A percentile compares a stretch with the other conserved stretches of the same genome.
Conservation (phyloP, 2,329 filamentous ascomycete species). For the Graphilbum sp. region DNA sequence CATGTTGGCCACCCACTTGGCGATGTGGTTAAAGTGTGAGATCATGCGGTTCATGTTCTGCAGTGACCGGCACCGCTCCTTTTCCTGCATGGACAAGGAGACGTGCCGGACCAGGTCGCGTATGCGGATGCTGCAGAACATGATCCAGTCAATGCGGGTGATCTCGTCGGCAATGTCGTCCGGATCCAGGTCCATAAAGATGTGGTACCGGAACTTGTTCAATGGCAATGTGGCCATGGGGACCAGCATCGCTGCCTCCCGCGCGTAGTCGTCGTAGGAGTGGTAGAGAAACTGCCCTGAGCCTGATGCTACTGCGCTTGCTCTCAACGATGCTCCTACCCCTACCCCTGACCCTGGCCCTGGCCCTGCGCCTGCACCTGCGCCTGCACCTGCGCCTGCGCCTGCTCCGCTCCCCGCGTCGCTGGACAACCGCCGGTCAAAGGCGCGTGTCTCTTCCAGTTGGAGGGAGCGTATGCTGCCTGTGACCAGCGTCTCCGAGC, state of each 20-base stretch:
- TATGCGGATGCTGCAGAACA: conserved; percentile 89
- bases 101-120: conserved; percentile 89
- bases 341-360: too few species aligned
- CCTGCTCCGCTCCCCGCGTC: conserved; percentile 2
- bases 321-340: too few species aligned
- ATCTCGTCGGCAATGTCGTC: conserved; percentile 81
- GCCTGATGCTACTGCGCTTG: too few species aligned
- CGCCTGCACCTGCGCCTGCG: too few species aligned
- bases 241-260: conserved; percentile 55
- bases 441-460: conserved; percentile 26
- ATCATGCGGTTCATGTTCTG: conserved; percentile 91
- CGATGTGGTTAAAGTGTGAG: conserved; percentile 75
- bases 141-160: conserved; percentile 92
- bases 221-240: conserved; percentile 53
- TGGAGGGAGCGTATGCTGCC: conserved; percentile 31
- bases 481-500: conserved; percentile 12
- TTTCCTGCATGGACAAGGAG: conserved; percentile 53
- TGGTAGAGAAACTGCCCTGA: conserved; percentile 35
- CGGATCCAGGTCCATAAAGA: conserved; percentile 73
- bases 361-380: too few species aligned
- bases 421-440: conserved; percentile 25
- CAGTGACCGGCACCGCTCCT: conserved; percentile 60
- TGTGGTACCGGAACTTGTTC: conserved; percentile 75
- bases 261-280: conserved; percentile 64
- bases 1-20: conserved; percentile 69